These are phyloP conservation scores for Melanomma pulvis-pyrius DNA, from an alignment of 495 filamentous ascomycete species.

Conservation along the genomic window DNA sequence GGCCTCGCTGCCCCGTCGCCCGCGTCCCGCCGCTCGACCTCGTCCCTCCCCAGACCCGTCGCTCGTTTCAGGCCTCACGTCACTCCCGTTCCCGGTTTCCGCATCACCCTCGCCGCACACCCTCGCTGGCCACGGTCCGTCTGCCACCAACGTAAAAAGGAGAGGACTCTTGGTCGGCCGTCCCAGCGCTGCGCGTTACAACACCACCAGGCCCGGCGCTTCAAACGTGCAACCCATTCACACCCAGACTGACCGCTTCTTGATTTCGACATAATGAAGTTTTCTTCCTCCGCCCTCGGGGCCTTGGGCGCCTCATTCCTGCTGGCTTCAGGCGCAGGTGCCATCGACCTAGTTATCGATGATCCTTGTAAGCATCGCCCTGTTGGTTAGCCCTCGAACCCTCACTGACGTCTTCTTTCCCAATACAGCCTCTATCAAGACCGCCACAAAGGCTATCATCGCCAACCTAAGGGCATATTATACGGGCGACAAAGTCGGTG, in stretches of 20 bases:
- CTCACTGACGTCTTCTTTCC: not conserved
- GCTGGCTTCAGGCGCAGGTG: constrained; percentile 22
- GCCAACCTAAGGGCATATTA: constrained; percentile 50
- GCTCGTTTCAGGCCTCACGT: constrained; percentile 25
- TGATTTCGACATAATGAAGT: constrained; percentile 34
- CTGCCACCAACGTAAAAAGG: not conserved
- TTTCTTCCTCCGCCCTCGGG: constrained; percentile 25
- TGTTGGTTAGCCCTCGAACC: not conserved
- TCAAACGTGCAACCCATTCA: not conserved
- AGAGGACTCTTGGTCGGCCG: not conserved
- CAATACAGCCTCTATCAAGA: constrained; percentile 43
- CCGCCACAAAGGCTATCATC: constrained; percentile 40
- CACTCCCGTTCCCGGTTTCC: constrained; percentile 9
- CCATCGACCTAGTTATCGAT: constrained; percentile 33
- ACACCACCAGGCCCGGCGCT: constrained; percentile 6
- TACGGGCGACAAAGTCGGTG: constrained; percentile 50
- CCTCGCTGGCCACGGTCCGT: not conserved
- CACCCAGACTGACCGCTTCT: not conserved
- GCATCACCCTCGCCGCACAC: not conserved
- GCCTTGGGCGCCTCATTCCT: constrained; percentile 30
- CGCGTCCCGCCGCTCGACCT: not conserved
- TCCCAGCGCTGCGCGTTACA: constrained; percentile 20
- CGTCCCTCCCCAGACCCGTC: constrained; percentile 2
- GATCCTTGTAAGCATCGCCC: constrained; percentile 20
- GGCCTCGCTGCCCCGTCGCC: not conserved